phyloP scores from a whole-genome alignment of 305 asterid genomes.

The Rubia tinctorum region DNA sequence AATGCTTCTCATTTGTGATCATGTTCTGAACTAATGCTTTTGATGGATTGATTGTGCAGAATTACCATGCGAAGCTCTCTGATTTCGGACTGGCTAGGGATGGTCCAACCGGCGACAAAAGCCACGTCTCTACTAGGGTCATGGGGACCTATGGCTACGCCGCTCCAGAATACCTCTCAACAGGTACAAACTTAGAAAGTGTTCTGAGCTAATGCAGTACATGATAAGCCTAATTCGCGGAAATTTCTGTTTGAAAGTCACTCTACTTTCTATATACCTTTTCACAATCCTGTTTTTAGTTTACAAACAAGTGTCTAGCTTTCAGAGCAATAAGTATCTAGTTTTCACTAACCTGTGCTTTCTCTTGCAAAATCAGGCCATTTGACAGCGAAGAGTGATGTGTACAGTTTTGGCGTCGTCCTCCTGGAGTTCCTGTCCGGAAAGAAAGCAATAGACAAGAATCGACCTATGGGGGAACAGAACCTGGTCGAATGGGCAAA shows the following conservation, averaged over 20 bases:
- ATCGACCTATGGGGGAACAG: conserved; percentile 78
- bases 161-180: conserved; percentile 85
- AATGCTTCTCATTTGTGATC: background rate
- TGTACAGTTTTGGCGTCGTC: conserved; percentile 89
- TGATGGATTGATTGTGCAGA: conserved; percentile 32
- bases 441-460: conserved; percentile 82
- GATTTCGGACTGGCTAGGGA: conserved; percentile 96
- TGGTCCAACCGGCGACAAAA: conserved; percentile 82
- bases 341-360: background rate
- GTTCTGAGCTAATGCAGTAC: background rate
- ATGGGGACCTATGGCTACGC: conserved; percentile 96
- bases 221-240: background rate
- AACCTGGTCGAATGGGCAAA: conserved; percentile 84
- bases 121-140: conserved; percentile 83
- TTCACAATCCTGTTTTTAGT: background rate
- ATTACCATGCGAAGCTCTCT: conserved; percentile 79
- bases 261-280: no score
- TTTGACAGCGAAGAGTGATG: conserved; percentile 78
- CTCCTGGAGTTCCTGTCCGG: conserved; percentile 76
- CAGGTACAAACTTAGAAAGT: conserved; percentile 42
- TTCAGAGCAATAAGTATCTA: background rate
- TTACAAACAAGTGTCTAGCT: background rate
- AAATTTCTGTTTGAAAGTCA: background rate
- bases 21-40: conserved; percentile 7
- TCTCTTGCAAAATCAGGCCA: conserved; percentile 42